Evolutionary conservation across 2,329 filamentous ascomycete species (phyloP).

Genomic region (Decorospora gaudefroyi): DNA sequence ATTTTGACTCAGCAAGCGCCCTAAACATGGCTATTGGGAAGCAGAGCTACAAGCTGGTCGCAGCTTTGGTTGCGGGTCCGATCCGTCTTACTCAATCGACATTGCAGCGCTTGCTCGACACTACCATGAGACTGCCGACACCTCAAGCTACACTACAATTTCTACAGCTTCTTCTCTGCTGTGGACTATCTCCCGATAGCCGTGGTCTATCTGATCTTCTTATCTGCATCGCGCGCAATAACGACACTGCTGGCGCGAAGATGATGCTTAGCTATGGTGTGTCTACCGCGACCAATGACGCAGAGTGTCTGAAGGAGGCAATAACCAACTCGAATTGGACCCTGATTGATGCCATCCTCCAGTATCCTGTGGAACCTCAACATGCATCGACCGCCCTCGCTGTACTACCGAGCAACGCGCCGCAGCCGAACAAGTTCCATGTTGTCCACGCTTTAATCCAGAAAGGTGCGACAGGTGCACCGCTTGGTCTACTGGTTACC

Average conservation of each 20-base stretch:
- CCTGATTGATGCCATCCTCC: constrained; percentile 33
- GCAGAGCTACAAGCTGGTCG: constrained; percentile 36
- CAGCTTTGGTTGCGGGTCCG: constrained; percentile 38
- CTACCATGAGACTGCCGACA: constrained; percentile 36
- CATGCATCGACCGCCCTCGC: constrained; percentile 37
- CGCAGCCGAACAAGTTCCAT: constrained; percentile 32
- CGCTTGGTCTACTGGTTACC: constrained; percentile 36
- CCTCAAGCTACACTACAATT: constrained; percentile 35
- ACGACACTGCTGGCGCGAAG: constrained; percentile 36
- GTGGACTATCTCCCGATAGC: constrained; percentile 36
- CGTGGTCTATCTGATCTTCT: constrained; percentile 37
- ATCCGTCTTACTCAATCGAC: constrained; percentile 29
- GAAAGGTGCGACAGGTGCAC: constrained; percentile 36
- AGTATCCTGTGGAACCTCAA: constrained; percentile 29
- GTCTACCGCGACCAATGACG: constrained; percentile 34
- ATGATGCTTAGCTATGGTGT: constrained; percentile 42
- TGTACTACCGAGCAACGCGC: constrained; percentile 24
- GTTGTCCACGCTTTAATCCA: constrained; percentile 32
- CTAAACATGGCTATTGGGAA: constrained; percentile 39
- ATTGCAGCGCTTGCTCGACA: constrained; percentile 38
- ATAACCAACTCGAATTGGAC: constrained; percentile 38
- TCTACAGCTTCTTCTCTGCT: constrained; percentile 42
- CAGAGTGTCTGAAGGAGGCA: constrained; percentile 37
- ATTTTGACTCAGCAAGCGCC: constrained; percentile 42
- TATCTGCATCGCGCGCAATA: constrained; percentile 34